Evolutionary conservation across 805 yeast genomes (phyloP).

Genomic region (Lachancea thermotolerans): DNA sequence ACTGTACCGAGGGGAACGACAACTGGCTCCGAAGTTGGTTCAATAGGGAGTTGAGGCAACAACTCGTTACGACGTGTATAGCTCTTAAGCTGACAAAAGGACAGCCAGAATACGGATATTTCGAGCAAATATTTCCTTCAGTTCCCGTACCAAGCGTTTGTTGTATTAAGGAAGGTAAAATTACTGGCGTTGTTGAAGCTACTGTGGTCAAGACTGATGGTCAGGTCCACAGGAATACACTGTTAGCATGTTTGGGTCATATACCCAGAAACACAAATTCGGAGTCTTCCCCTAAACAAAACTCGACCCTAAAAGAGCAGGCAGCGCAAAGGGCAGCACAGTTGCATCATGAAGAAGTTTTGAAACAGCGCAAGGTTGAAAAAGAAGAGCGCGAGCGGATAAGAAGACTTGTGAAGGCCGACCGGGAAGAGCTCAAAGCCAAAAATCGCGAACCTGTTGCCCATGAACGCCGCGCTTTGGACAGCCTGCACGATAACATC

Average conservation of each 20-base stretch:
- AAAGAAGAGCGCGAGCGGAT: slow-evolving; percentile 51
- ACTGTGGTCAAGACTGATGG: slow-evolving; percentile 9
- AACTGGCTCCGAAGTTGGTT: slow-evolving; percentile 27
- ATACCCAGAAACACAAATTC: too few species aligned
- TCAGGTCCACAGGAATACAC: neutral
- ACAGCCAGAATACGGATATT: slow-evolving; percentile 39
- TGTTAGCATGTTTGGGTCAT: neutral
- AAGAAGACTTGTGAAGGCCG: slow-evolving; percentile 44
- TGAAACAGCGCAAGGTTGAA: slow-evolving; percentile 31
- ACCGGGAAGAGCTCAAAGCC: slow-evolving; percentile 41
- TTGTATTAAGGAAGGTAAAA: slow-evolving; percentile 43
- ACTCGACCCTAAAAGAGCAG: slow-evolving; percentile 34
- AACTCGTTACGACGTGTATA: slow-evolving; percentile 26
- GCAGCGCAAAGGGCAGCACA: slow-evolving; percentile 35
- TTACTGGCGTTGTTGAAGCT: slow-evolving; percentile 38
- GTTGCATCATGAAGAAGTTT: slow-evolving; percentile 34
- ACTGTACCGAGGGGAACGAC: slow-evolving; percentile 27
- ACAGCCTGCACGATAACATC: slow-evolving; percentile 22
- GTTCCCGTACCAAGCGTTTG: slow-evolving; percentile 49
- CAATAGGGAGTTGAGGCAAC: slow-evolving; percentile 12
- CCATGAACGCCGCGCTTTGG: slow-evolving; percentile 7
- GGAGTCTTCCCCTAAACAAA: neutral
- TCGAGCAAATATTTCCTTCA: slow-evolving; percentile 51
- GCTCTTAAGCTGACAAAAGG: slow-evolving; percentile 37
- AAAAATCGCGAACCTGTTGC: slow-evolving; percentile 13